phyloP scores from a whole-genome alignment of 768 basidiomycete species.

The Tulasnella sp. region DNA sequence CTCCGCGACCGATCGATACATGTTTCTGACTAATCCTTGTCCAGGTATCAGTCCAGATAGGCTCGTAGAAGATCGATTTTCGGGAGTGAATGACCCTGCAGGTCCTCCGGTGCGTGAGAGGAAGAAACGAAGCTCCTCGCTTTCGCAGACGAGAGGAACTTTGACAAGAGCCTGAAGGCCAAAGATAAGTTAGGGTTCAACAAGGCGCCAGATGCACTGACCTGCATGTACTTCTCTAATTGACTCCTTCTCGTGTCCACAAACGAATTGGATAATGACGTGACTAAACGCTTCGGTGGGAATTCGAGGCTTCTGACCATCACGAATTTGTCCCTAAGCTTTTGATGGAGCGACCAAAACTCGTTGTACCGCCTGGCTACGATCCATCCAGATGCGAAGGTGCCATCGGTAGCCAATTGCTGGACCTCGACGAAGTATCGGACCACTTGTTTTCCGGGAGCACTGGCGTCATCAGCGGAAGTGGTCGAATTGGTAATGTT shows the following conservation, averaged over 20 bases:
- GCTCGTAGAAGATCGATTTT: constrained; percentile 31
- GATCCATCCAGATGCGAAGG: constrained; percentile 80
- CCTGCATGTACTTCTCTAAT: constrained; percentile 87
- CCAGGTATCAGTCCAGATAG: constrained; percentile 42
- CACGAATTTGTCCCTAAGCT: constrained; percentile 63
- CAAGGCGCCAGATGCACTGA: constrained; percentile 24
- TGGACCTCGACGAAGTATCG: constrained; percentile 88
- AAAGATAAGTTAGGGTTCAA: not conserved
- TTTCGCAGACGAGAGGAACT: constrained; percentile 67
- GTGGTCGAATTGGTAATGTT: constrained; percentile 73
- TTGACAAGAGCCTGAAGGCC: constrained; percentile 51
- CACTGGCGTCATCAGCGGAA: constrained; percentile 38
- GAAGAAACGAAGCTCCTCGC: constrained; percentile 70
- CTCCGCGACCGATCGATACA: constrained; percentile 86
- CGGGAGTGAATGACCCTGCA: constrained; percentile 64
- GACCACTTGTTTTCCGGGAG: constrained; percentile 81
- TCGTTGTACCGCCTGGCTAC: constrained; percentile 91
- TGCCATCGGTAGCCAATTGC: constrained; percentile 70
- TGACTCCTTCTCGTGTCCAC: constrained; percentile 68
- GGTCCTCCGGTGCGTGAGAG: constrained; percentile 54
- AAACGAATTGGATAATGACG: constrained; percentile 76
- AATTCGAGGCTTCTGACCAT: constrained; percentile 68
- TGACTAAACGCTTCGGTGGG: constrained; percentile 86
- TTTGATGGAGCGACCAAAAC: constrained; percentile 81
- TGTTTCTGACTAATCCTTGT: constrained; percentile 65